A percentile compares a stretch with the other conserved stretches of the same genome.
Evolutionary conservation across 2,329 filamentous ascomycete species (phyloP).

Genomic region (Scedosporium apiospermum): DNA sequence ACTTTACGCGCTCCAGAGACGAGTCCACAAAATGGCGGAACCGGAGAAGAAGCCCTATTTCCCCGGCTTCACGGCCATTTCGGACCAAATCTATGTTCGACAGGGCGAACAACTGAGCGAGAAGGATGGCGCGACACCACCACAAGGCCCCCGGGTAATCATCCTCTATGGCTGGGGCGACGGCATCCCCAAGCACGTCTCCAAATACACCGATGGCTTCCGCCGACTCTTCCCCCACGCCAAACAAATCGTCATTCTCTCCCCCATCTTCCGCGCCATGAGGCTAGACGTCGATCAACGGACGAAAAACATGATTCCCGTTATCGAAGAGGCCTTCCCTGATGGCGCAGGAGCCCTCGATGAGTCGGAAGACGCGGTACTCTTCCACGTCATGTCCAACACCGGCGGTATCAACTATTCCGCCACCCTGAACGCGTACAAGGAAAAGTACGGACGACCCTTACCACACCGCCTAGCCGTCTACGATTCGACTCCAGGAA

Average conservation of each 20-base stretch:
- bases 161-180: slow-evolving; percentile 2
- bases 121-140: background rate
- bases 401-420: slow-evolving; percentile 46
- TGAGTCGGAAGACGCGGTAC: slow-evolving; percentile 22
- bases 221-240: slow-evolving; percentile 26
- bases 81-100: background rate
- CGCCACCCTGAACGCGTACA: slow-evolving; percentile 37
- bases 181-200: background rate
- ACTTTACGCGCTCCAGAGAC: background rate
- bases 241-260: slow-evolving; percentile 40
- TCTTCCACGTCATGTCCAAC: slow-evolving; percentile 48
- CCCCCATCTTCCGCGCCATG: slow-evolving; percentile 36
- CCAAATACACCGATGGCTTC: background rate
- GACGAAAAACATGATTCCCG: slow-evolving; percentile 32
- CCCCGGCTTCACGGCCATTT: background rate
- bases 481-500: slow-evolving; percentile 44
- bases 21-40: background rate
- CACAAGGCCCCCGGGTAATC: background rate
- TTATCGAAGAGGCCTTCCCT: slow-evolving; percentile 28
- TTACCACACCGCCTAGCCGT: slow-evolving; percentile 39
- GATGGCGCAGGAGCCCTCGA: slow-evolving; percentile 7
- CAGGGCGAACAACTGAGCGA: background rate
- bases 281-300: slow-evolving; percentile 32
- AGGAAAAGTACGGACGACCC: slow-evolving; percentile 21
- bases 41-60: background rate